These are phyloP conservation scores for Microthyrium microscopicum DNA, from an alignment of 2,329 filamentous ascomycete species.

Conservation along the genomic window DNA sequence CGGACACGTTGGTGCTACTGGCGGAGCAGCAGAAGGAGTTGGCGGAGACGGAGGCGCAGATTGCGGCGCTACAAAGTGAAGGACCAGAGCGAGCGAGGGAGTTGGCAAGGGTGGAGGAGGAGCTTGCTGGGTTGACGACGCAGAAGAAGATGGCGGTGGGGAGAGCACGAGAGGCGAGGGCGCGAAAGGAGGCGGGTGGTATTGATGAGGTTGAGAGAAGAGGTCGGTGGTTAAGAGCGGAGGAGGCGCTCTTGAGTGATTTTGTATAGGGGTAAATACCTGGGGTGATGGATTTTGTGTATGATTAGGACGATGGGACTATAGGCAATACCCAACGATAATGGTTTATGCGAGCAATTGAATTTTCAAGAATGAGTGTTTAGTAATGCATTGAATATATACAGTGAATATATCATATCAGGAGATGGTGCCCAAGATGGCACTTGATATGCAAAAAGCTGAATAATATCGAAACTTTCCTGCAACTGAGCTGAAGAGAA, in stretches of 20 bases:
- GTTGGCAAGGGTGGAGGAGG: constrained; percentile 47
- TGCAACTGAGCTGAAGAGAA: too few relatives aligned
- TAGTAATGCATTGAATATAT: too few relatives aligned
- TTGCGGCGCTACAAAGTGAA: constrained; percentile 38
- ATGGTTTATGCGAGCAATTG: too few relatives aligned
- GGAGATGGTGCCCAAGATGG: too few relatives aligned
- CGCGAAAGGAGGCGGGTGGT: constrained; percentile 48
- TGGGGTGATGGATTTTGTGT: too few relatives aligned
- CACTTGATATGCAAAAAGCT: too few relatives aligned
- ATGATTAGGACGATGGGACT: too few relatives aligned
- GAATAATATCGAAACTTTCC: too few relatives aligned
- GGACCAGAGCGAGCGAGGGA: constrained; percentile 51
- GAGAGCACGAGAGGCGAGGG: constrained; percentile 54
- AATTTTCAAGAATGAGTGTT: too few relatives aligned
- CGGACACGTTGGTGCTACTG: constrained; percentile 25
- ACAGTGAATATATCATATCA: too few relatives aligned
- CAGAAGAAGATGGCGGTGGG: constrained; percentile 47
- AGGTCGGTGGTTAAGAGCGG: constrained; percentile 57
- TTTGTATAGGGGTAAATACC: too few relatives aligned
- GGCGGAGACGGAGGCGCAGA: constrained; percentile 24
- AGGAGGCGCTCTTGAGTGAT: constrained; percentile 46
- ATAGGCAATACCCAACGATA: too few relatives aligned
- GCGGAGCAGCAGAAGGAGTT: constrained; percentile 24
- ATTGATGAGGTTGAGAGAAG: constrained; percentile 61
- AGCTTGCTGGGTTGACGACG: constrained; percentile 51